Percentiles rank a stretch among this genome's conserved stretches.
phyloP scores from a whole-genome alignment of 768 basidiomycete species.

The Suillus cothurnatus region DNA sequence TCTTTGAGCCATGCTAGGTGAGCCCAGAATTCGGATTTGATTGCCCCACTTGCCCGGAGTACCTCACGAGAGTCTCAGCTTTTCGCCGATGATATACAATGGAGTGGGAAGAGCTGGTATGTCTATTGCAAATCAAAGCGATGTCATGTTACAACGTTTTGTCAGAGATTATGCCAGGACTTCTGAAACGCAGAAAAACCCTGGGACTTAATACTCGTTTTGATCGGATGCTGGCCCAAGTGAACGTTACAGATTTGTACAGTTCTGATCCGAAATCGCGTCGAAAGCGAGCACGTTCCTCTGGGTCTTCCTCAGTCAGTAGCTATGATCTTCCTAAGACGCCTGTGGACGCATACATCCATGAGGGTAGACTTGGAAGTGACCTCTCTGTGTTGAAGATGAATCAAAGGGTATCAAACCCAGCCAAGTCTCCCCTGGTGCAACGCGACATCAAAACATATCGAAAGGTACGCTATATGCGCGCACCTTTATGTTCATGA shows the following conservation, averaged over 20 bases:
- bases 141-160: neutral
- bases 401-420: conserved; percentile 19
- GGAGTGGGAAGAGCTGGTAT: neutral
- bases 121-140: neutral
- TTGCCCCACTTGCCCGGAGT: neutral
- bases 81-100: conserved; percentile 15
- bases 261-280: conserved; percentile 20
- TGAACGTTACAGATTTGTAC: conserved; percentile 43
- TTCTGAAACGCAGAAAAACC: conserved; percentile 51
- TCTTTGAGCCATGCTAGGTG: neutral
- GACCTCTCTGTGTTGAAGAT: conserved; percentile 48
- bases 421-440: neutral
- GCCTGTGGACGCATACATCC: conserved; percentile 42
- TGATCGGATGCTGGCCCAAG: conserved; percentile 67
- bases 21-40: neutral
- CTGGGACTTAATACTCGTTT: conserved; percentile 58
- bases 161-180: conserved; percentile 12
- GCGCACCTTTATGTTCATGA: conserved; percentile 13
- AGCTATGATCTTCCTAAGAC: conserved; percentile 44
- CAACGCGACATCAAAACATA: neutral
- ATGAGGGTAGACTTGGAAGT: conserved; percentile 37
- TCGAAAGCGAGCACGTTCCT: conserved; percentile 39
- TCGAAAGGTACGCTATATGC: conserved; percentile 34
- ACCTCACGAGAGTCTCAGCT: conserved; percentile 6
- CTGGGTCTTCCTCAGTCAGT: conserved; percentile 47